Conservation (phyloP, 805 yeast genomes). For the Yueomyces sp. region DNA sequence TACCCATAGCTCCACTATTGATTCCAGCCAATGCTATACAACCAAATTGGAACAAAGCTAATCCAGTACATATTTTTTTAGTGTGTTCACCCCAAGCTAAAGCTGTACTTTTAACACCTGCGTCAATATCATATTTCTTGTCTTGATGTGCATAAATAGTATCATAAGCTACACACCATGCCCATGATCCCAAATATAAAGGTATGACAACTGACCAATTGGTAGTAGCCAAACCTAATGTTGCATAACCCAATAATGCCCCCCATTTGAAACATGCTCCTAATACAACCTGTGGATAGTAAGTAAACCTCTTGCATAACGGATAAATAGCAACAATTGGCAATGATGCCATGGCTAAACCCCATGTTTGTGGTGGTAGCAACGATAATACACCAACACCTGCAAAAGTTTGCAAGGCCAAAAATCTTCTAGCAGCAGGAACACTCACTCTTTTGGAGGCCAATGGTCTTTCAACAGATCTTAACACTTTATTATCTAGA, state of each 20-base stretch:
- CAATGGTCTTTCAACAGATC: conserved; percentile 87
- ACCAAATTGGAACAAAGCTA: conserved; percentile 57
- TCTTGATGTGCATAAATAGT: conserved; percentile 98
- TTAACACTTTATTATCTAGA: conserved; percentile 70
- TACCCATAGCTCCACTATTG: conserved; percentile 55
- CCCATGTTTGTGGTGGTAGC: conserved; percentile 71
- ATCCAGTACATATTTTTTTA: conserved; percentile 49
- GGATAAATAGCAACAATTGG: conserved; percentile 81
- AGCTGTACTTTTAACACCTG: conserved; percentile 93
- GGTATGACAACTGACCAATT: conserved; percentile 66
- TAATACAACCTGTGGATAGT: conserved; percentile 82
- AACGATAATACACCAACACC: conserved; percentile 62
- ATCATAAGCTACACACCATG: conserved; percentile 95
- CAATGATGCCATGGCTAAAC: conserved; percentile 69
- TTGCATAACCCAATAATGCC: conserved; percentile 86
- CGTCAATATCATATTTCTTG: conserved; percentile 70
- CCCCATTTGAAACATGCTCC: conserved; percentile 91
- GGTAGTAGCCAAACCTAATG: conserved; percentile 62
- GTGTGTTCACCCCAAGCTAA: conserved; percentile 78
- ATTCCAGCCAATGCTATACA: conserved; percentile 56
- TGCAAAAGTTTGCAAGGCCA: conserved; percentile 58
- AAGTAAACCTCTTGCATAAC: conserved; percentile 83
- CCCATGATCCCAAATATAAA: conserved; percentile 57
- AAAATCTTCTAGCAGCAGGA: conserved; percentile 54
- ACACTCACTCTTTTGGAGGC: conserved; percentile 73